These are phyloP conservation scores for Amylostereum areolatum DNA, from an alignment of 1,284 basidiomycete genomes.

Conservation along the genomic window DNA sequence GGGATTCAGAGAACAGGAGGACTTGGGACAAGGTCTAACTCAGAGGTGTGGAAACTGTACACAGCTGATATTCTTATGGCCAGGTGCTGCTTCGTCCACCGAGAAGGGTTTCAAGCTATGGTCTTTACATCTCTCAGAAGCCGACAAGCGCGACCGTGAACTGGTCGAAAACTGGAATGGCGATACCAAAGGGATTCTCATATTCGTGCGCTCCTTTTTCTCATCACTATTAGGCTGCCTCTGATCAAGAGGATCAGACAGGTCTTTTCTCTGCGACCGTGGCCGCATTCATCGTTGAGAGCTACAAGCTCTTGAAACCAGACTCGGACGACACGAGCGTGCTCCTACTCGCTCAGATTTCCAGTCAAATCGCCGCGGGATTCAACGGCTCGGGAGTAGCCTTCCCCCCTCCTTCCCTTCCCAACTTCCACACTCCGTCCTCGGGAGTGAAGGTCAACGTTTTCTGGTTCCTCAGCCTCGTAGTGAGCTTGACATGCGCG, in stretches of 20 bases:
- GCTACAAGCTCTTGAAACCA: neutral
- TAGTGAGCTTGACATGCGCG: neutral
- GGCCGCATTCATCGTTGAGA: neutral
- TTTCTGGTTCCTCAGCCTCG: neutral
- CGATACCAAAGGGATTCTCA: neutral
- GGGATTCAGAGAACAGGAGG: too few species aligned
- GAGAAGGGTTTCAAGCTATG: neutral
- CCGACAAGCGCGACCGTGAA: neutral
- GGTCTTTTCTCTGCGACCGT: neutral
- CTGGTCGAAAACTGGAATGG: neutral
- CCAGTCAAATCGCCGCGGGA: neutral
- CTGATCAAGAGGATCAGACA: neutral
- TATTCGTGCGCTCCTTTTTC: neutral
- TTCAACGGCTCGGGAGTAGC: neutral
- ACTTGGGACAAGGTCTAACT: too few species aligned
- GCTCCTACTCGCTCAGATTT: neutral
- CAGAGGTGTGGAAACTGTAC: too few species aligned
- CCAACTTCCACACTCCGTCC: neutral
- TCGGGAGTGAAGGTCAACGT: neutral
- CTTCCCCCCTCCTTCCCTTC: neutral
- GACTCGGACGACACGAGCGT: neutral
- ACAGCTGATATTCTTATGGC: too few species aligned
- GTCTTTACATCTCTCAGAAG: neutral
- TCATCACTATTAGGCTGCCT: neutral
- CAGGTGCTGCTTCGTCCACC: too few species aligned